Evolutionary conservation across 495 filamentous ascomycete genomes (phyloP), one percentile per base, ranked within the genome.

Genomic region (Annulohypoxylon nitens): DNA sequence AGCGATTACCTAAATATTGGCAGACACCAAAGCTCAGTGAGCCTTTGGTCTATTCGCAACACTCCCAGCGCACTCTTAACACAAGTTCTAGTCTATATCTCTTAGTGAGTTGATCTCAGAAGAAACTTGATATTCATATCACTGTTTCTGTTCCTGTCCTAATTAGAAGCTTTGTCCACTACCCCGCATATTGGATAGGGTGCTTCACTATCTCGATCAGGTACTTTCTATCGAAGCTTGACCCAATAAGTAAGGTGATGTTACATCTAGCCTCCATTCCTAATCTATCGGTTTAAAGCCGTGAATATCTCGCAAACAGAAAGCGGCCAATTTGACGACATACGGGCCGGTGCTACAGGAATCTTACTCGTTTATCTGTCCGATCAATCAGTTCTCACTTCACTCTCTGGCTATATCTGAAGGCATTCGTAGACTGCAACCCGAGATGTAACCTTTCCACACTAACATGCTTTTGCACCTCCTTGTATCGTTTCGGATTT

Each of bases 141-240:
- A 14, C 23, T 25, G 48, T 34, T 18, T 23, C 20, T 1, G 30
- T 39, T 30, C 30, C 8, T 37, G 33, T 30, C 30, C 2, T 30
- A 5, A 37, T 37, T n/a, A 58, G 16, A 20, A 5, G 2, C 16
- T 3, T 8, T 30, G 37, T 6, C 57, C 34, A 30, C 37, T 60
- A n/a, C 57, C 57, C 57, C 57, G 57, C 57, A 60, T 60, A 60
- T 16, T 30, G 30, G 11, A 41, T 1, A 34, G 37, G 11, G 39
- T 14, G 12, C 57, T n/a, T 43, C 57, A 30, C 34, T 41, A 57
- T 57, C 55, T 39, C 55, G 11, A 60, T 4, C 12, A 6, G 6
- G 4, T 20, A 3, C 33, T 18, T 23, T 5, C 55, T 25, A 55
- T 55, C 14, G 18, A 20, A 37, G 18, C 53, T 37, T 57, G 53